A percentile compares a stretch with the other conserved stretches of the same genome.
phyloP scores from a whole-genome alignment of 805 yeast genomes.

The Sporopachydermia lactativora region DNA sequence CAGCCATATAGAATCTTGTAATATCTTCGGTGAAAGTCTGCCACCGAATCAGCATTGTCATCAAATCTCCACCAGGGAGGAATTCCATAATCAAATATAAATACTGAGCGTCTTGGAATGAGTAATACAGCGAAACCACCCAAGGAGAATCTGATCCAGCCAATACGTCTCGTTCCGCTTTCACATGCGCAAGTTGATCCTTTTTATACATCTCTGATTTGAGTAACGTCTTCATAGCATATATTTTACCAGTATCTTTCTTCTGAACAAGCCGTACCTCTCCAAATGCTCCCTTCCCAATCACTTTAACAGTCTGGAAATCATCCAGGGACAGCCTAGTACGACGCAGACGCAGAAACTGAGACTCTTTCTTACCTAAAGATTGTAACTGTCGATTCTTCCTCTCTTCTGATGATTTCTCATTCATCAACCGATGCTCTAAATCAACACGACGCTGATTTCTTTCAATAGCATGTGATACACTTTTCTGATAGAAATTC shows the following conservation, averaged over 20 bases:
- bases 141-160: constrained; percentile 84
- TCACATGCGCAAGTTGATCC: constrained; percentile 90
- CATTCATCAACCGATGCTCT: constrained; percentile 56
- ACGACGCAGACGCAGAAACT: constrained; percentile 70
- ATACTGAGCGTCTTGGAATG: constrained; percentile 68
- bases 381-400: constrained; percentile 68
- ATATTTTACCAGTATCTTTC: constrained; percentile 79
- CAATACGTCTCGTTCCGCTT: constrained; percentile 89
- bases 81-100: constrained; percentile 72
- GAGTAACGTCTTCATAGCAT: constrained; percentile 85
- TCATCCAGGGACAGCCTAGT: constrained; percentile 75
- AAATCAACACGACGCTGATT: constrained; percentile 83
- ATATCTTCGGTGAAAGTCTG: constrained; percentile 89
- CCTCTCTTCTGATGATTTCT: constrained; percentile 74
- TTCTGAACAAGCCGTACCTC: constrained; percentile 92
- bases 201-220: constrained; percentile 90
- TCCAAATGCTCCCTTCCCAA: constrained; percentile 97
- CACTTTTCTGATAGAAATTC: constrained; percentile 74
- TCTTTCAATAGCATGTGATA: constrained; percentile 86
- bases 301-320: constrained; percentile 76
- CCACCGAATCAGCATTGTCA: constrained; percentile 94
- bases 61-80: constrained; percentile 73
- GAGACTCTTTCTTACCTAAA: constrained; percentile 80
- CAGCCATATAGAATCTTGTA: constrained; percentile 82
- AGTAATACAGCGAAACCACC: constrained; percentile 74